Percentiles rank a stretch among this genome's conserved stretches.
phyloP scores from a whole-genome alignment of 129 eudicot species.

The Escallonia herrerae region DNA sequence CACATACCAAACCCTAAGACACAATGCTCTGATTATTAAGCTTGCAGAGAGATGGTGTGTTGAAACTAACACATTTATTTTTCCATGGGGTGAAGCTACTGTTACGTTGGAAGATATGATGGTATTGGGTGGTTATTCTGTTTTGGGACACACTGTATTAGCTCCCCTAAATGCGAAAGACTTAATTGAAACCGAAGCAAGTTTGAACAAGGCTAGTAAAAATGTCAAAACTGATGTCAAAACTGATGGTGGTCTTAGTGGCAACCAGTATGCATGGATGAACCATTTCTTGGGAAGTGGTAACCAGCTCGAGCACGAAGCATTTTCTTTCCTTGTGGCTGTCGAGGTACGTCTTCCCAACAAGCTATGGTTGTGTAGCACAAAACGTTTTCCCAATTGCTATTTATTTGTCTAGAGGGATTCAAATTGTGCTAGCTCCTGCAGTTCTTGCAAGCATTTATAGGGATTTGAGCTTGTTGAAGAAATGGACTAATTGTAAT shows the following conservation, averaged over 20 bases:
- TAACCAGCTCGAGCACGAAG: constrained; percentile 38
- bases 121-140: constrained; percentile 35
- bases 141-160: constrained; percentile 17
- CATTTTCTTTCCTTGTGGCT: constrained; percentile 49
- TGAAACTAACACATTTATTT: constrained; percentile 32
- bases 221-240: background rate
- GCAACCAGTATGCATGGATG: constrained; percentile 21
- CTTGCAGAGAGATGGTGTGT: constrained; percentile 31
- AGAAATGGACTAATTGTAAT: constrained; percentile 1
- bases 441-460: constrained; percentile 50
- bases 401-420: constrained; percentile 33
- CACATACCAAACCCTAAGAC: constrained; percentile 11
- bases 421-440: constrained; percentile 42
- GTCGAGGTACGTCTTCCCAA: constrained; percentile 33
- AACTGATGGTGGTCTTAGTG: constrained; percentile 2
- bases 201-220: constrained; percentile 1
- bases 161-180: background rate
- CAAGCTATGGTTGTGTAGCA: background rate
- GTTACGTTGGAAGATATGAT: constrained; percentile 39
- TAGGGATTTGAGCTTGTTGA: constrained; percentile 33
- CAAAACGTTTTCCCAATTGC: constrained; percentile 28
- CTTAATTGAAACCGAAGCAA: background rate
- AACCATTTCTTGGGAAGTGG: constrained; percentile 22
- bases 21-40: constrained; percentile 16
- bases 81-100: constrained; percentile 51